phyloP scores from a whole-genome alignment of 2,329 filamentous ascomycete genomes.

The Madurella fahalii region DNA sequence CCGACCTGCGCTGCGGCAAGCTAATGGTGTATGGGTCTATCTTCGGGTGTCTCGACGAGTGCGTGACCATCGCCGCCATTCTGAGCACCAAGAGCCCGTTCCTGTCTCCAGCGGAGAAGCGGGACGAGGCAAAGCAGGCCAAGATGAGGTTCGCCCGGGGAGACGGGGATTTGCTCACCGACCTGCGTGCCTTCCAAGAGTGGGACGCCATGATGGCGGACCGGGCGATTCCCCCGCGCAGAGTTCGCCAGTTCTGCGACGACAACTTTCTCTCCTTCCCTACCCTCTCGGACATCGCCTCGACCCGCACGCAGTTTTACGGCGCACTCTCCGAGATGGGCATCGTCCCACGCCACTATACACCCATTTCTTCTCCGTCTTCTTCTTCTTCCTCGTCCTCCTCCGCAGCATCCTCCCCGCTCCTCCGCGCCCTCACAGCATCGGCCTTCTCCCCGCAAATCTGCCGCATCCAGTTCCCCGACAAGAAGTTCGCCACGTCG shows the following conservation, averaged over 20 bases:
- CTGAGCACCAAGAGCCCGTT: conserved; percentile 89
- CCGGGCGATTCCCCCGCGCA: conserved; percentile 51
- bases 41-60: conserved; percentile 87
- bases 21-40: conserved; percentile 93
- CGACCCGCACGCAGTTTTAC: conserved; percentile 81
- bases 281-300: conserved; percentile 81
- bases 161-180: conserved; percentile 85
- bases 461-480: conserved; percentile 85
- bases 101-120: conserved; percentile 73
- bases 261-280: conserved; percentile 80
- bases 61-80: conserved; percentile 83
- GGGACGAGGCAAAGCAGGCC: conserved; percentile 76
- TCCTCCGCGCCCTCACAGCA: conserved; percentile 67
- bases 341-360: conserved; percentile 45
- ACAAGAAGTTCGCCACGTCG: conserved; percentile 89
- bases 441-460: conserved; percentile 80
- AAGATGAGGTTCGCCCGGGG: conserved; percentile 68
- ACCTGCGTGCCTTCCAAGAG: conserved; percentile 76
- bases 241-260: conserved; percentile 73
- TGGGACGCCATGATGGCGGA: conserved; percentile 68
- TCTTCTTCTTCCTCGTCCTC: not conserved
- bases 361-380: not conserved
- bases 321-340: conserved; percentile 81
- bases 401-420: conserved; percentile 35
- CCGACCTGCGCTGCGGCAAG: conserved; percentile 88